phyloP scores from a whole-genome alignment of 306 rosid species.

The Ziziphus jujuba region DNA sequence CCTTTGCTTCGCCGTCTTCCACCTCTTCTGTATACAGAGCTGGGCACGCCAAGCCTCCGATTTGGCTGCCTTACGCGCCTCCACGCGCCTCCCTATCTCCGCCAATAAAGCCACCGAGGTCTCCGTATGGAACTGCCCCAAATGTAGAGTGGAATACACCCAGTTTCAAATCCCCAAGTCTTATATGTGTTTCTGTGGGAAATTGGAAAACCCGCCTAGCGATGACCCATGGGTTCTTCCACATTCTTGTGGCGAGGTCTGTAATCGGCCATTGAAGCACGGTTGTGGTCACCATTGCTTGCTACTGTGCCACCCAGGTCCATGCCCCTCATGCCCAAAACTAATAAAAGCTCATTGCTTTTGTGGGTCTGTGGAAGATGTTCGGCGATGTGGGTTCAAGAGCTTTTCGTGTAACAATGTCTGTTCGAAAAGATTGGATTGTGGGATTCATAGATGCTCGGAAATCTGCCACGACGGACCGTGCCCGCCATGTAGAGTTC shows the following conservation, averaged over 20 bases:
- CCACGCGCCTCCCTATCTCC: slow-evolving; percentile 70
- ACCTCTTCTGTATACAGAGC: slow-evolving; percentile 84
- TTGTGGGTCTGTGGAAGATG: slow-evolving; percentile 63
- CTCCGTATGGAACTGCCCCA: slow-evolving; percentile 89
- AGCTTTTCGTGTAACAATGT: slow-evolving; percentile 55
- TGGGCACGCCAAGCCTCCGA: slow-evolving; percentile 91
- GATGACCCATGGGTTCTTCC: slow-evolving; percentile 96
- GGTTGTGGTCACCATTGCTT: slow-evolving; percentile 79
- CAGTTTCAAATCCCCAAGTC: slow-evolving; percentile 65
- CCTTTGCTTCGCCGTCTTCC: slow-evolving; percentile 88
- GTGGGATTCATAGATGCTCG: slow-evolving; percentile 58
- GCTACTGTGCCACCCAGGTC: slow-evolving; percentile 91
- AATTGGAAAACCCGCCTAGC: slow-evolving; percentile 65
- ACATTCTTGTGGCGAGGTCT: slow-evolving; percentile 89
- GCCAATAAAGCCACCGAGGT: slow-evolving; percentile 41
- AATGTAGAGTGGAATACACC: slow-evolving; percentile 70
- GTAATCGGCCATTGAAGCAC: slow-evolving; percentile 66
- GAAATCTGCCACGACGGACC: slow-evolving; percentile 68
- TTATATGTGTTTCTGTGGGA: slow-evolving; percentile 80
- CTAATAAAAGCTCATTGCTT: slow-evolving; percentile 69
- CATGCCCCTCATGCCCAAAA: slow-evolving; percentile 91
- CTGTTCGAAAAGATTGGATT: slow-evolving; percentile 60
- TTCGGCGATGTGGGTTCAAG: slow-evolving; percentile 78
- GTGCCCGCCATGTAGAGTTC: slow-evolving; percentile 67
- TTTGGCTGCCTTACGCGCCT: slow-evolving; percentile 66